A percentile compares a stretch with the other conserved stretches of the same genome.
These are phyloP conservation scores for Alternaria incomplexa DNA, from an alignment of 2,329 filamentous ascomycete genomes.

Conservation along the genomic window DNA sequence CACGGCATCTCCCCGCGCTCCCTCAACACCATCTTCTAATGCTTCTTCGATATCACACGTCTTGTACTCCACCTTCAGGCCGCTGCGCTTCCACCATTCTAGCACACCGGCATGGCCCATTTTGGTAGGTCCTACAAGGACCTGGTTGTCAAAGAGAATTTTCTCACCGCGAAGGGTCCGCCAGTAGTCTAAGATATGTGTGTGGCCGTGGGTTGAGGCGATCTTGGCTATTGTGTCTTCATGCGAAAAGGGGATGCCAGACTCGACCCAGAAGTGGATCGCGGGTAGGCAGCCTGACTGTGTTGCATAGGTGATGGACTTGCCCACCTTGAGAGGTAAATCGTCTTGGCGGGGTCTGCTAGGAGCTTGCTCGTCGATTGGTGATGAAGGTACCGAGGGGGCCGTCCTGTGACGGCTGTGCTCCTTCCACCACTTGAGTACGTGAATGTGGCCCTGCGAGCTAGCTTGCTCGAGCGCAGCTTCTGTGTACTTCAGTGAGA, in stretches of 20 bases:
- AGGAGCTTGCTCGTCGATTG: conserved; percentile 22
- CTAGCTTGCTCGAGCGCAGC: conserved; percentile 86
- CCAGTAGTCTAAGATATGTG: conserved; percentile 84
- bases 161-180: conserved; percentile 74
- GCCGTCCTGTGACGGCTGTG: conserved; percentile 58
- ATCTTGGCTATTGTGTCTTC: conserved; percentile 83
- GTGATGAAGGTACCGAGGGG: conserved; percentile 17
- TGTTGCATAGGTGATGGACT: conserved; percentile 81
- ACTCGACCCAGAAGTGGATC: conserved; percentile 86
- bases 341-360: conserved; percentile 19
- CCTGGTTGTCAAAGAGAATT: conserved; percentile 81
- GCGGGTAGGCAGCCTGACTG: conserved; percentile 80
- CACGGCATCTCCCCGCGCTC: conserved; percentile 71
- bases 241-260: conserved; percentile 78
- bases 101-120: conserved; percentile 83
- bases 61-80: conserved; percentile 85
- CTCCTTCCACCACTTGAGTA: conserved; percentile 92
- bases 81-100: conserved; percentile 88
- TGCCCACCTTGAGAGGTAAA: conserved; percentile 76
- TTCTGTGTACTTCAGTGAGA: conserved; percentile 85
- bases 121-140: conserved; percentile 85
- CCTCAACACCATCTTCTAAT: conserved; percentile 81
- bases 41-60: conserved; percentile 96
- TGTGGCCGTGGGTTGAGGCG: conserved; percentile 83
- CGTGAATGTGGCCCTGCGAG: conserved; percentile 79